A percentile compares a stretch with the other conserved stretches of the same genome.
phyloP scores from a whole-genome alignment of 2,329 filamentous ascomycete genomes.

The Cordyceps cicadae region DNA sequence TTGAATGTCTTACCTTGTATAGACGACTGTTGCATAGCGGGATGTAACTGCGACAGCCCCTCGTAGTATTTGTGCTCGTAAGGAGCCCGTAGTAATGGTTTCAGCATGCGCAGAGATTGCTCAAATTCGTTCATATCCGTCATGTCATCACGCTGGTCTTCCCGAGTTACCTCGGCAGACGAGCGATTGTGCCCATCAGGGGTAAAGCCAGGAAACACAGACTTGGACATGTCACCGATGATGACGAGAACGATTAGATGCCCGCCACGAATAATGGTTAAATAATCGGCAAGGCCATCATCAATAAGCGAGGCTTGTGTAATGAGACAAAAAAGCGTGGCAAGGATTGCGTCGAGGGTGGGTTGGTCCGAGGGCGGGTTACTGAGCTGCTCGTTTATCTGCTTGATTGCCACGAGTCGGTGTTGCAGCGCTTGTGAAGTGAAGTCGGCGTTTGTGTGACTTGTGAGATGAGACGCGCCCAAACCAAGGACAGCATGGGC shows the following conservation, averaged over 20 bases:
- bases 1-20: conserved; percentile 14
- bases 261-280: conserved; percentile 26
- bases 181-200: conserved; percentile 20
- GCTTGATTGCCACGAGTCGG: conserved; percentile 27
- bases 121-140: conserved; percentile 18
- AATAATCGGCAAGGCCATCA: conserved; percentile 31
- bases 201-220: conserved; percentile 19
- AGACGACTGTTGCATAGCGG: conserved; percentile 13
- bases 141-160: conserved; percentile 18
- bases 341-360: conserved; percentile 30
- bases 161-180: conserved; percentile 15
- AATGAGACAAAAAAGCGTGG: conserved; percentile 25
- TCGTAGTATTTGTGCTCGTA: conserved; percentile 16
- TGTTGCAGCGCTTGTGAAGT: conserved; percentile 25
- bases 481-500: conserved; percentile 30
- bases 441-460: conserved; percentile 21
- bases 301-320: conserved; percentile 29
- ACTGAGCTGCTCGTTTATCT: conserved; percentile 26
- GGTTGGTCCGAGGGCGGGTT: conserved; percentile 18
- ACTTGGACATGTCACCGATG: conserved; percentile 16
- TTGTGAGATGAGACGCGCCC: conserved; percentile 28
- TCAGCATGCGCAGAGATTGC: conserved; percentile 14
- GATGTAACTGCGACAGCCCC: conserved; percentile 14
- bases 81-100: conserved; percentile 14
- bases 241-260: conserved; percentile 18